Evolutionary conservation across 2,329 filamentous ascomycete species (phyloP).

Genomic region (Colletotrichum tofieldiae): DNA sequence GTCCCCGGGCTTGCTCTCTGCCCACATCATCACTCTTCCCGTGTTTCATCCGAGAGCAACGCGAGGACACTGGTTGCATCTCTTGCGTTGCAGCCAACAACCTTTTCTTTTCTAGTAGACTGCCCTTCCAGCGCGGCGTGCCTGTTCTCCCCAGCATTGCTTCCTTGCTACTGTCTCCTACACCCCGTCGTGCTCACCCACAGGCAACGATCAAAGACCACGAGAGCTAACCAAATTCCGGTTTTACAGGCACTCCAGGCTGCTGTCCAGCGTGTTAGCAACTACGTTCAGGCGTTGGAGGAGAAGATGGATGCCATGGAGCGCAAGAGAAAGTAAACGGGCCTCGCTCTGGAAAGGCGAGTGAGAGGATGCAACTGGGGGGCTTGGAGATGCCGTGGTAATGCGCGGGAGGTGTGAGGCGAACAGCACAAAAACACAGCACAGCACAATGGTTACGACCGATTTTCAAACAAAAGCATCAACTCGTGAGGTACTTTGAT

Average conservation of each 20-base stretch:
- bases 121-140: constrained; percentile 23
- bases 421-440: constrained; percentile 31
- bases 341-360: background rate
- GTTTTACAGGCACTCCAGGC: constrained; percentile 82
- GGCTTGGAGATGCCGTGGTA: constrained; percentile 17
- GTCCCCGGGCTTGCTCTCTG: background rate
- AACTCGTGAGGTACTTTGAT: background rate
- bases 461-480: constrained; percentile 9
- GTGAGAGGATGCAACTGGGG: background rate
- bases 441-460: constrained; percentile 36
- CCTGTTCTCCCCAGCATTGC: background rate
- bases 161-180: background rate
- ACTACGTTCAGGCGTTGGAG: constrained; percentile 87
- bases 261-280: constrained; percentile 88
- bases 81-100: constrained; percentile 13
- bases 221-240: constrained; percentile 16
- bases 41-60: constrained; percentile 25
- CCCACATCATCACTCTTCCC: background rate
- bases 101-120: constrained; percentile 11
- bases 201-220: constrained; percentile 15
- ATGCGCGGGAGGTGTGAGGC: constrained; percentile 15
- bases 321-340: constrained; percentile 75
- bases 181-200: too few species aligned
- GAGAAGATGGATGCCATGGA: constrained; percentile 80
- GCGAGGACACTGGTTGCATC: background rate